Conservation (phyloP, 2,329 filamentous ascomycete genomes). For the Fusarium tjaetaba region DNA sequence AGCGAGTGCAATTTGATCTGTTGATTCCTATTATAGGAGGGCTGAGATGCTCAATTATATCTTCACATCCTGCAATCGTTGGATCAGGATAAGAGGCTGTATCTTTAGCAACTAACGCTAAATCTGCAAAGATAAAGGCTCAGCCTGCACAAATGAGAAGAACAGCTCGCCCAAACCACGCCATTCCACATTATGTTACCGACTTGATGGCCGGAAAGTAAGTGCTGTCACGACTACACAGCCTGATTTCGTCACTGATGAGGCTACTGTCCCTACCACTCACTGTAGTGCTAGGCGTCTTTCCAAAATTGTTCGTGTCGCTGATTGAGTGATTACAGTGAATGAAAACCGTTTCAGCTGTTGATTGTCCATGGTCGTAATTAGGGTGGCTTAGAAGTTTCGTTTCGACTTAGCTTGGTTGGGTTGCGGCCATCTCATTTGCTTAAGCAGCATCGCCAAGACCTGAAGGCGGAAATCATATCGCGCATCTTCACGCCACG, state of each 20-base stretch:
- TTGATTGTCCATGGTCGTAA: conserved; percentile 18
- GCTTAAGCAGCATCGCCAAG: conserved; percentile 16
- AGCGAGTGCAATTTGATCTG: conserved; percentile 6
- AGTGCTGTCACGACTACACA: not conserved
- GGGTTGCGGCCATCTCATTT: not conserved
- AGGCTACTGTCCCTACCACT: not conserved
- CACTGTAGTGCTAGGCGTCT: too few relatives aligned
- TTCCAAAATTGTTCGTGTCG: not conserved
- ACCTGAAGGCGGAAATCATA: not conserved
- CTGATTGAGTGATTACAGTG: not conserved
- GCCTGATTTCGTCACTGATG: conserved; percentile 1
- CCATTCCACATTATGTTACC: not conserved
- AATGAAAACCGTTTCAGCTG: too few relatives aligned
- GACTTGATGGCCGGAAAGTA: not conserved
- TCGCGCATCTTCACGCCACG: not conserved
- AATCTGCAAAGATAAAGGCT: not conserved
- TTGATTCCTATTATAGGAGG: not conserved
- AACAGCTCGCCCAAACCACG: not conserved
- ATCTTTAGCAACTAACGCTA: not conserved
- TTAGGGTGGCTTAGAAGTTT: conserved; percentile 31
- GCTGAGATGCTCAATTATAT: conserved; percentile 5
- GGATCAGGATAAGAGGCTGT: not conserved
- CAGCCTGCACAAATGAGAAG: not conserved
- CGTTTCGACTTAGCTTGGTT: conserved; percentile 11
- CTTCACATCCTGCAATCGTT: not conserved